Conservation (phyloP, 306 rosid species). For the Alnus glutinosa region DNA sequence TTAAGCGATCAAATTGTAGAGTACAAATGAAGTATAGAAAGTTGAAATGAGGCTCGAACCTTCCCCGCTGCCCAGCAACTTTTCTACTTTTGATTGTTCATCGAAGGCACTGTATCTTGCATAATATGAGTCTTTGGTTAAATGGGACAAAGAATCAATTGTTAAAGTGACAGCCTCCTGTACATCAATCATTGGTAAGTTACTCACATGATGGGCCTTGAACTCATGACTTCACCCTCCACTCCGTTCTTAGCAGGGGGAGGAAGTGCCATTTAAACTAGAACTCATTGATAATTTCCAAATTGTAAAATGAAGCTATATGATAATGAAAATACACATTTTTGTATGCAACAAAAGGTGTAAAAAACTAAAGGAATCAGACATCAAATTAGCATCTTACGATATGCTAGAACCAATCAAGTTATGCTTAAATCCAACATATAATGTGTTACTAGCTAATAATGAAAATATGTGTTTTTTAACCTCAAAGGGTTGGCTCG, state of each 20-base stretch:
- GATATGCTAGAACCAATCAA: background rate
- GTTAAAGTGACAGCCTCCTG: conserved; percentile 80
- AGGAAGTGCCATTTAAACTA: background rate
- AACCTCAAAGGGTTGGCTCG: too few relatives aligned
- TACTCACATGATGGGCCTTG: background rate
- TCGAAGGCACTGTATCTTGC: conserved; percentile 38
- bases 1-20: conserved; percentile 4
- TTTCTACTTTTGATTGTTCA: conserved; percentile 69
- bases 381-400: background rate
- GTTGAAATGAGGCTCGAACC: conserved; percentile 46
- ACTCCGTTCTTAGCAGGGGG: background rate
- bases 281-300: background rate
- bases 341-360: background rate
- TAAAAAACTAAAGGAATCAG: background rate
- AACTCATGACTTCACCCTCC: background rate
- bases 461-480: too few relatives aligned
- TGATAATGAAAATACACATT: background rate
- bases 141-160: conserved; percentile 63
- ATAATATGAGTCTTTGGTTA: conserved; percentile 51
- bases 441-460: background rate
- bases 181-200: conserved; percentile 11
- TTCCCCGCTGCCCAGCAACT: conserved; percentile 79
- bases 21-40: conserved; percentile 23
- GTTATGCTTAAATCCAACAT: conserved; percentile 7
- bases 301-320: background rate